Evolutionary conservation across 768 basidiomycete species (phyloP).

Genomic region (Rhizopogon rudus): DNA sequence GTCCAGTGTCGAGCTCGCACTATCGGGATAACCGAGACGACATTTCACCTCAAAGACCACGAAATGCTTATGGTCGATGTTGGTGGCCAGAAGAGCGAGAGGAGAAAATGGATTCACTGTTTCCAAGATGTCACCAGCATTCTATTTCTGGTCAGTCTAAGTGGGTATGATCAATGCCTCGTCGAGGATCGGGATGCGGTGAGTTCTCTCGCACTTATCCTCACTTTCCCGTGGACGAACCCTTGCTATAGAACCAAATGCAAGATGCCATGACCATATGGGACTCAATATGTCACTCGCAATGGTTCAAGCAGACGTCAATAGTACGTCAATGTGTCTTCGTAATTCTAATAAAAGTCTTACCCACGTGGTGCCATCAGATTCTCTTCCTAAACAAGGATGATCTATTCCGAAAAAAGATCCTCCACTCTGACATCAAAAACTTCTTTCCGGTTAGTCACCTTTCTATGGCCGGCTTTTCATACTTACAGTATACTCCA

Average conservation of each 20-base stretch:
- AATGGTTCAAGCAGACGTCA: conserved; percentile 94
- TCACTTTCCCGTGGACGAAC: conserved; percentile 2
- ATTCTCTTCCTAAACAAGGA: conserved; percentile 96
- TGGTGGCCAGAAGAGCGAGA: conserved; percentile 89
- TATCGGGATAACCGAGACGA: conserved; percentile 87
- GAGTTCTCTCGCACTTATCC: conserved; percentile 24
- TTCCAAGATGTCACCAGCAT: conserved; percentile 95
- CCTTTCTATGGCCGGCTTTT: not conserved
- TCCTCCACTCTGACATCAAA: conserved; percentile 76
- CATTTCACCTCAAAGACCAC: conserved; percentile 72
- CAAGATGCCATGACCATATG: conserved; percentile 98
- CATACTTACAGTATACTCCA: conserved; percentile 24
- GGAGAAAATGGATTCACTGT: conserved; percentile 92
- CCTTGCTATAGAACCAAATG: conserved; percentile 80
- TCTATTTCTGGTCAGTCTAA: conserved; percentile 84
- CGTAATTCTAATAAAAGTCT: not conserved
- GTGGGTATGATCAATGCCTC: conserved; percentile 91
- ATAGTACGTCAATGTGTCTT: conserved; percentile 50
- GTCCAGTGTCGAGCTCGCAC: conserved; percentile 83
- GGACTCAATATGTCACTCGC: conserved; percentile 97
- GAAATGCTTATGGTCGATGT: conserved; percentile 94
- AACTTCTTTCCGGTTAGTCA: conserved; percentile 77
- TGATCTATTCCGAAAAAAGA: conserved; percentile 86
- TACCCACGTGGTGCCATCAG: conserved; percentile 31
- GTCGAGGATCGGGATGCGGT: conserved; percentile 91